Percentiles rank a stretch among this genome's conserved stretches.
phyloP scores from a whole-genome alignment of 306 rosid genomes.

The Erythrophleum fordii region DNA sequence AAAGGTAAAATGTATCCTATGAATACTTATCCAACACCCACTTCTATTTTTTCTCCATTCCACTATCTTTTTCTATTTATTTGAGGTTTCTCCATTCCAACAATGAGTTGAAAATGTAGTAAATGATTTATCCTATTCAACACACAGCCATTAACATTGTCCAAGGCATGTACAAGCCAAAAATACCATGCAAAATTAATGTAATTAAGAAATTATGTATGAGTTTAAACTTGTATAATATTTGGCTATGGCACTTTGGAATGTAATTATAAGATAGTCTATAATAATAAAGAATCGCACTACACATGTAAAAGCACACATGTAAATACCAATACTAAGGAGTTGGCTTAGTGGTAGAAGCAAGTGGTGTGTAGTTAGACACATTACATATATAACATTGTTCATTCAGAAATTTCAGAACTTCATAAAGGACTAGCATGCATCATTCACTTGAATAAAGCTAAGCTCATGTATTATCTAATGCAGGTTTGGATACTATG shows the following conservation, averaged over 20 bases:
- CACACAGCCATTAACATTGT: background rate
- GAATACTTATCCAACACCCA: background rate
- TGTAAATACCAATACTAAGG: background rate
- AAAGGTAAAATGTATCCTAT: constrained; percentile 60
- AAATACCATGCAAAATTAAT: background rate
- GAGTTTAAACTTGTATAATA: background rate
- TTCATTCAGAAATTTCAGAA: background rate
- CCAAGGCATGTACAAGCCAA: background rate
- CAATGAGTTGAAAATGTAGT: background rate
- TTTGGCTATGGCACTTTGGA: background rate
- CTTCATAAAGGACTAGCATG: background rate
- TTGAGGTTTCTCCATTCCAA: background rate
- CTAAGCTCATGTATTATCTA: background rate
- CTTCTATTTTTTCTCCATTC: background rate
- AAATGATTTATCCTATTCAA: background rate
- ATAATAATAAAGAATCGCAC: background rate
- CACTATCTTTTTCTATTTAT: constrained; percentile 4
- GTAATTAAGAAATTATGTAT: background rate
- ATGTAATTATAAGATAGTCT: no score
- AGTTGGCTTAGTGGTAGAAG: background rate
- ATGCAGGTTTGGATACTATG: constrained; percentile 98
- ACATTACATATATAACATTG: background rate
- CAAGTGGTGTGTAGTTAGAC: background rate
- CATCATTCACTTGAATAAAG: background rate
- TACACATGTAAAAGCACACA: background rate